Conservation (phyloP, 1,284 basidiomycete genomes). For the Ganoderma boninense region DNA sequence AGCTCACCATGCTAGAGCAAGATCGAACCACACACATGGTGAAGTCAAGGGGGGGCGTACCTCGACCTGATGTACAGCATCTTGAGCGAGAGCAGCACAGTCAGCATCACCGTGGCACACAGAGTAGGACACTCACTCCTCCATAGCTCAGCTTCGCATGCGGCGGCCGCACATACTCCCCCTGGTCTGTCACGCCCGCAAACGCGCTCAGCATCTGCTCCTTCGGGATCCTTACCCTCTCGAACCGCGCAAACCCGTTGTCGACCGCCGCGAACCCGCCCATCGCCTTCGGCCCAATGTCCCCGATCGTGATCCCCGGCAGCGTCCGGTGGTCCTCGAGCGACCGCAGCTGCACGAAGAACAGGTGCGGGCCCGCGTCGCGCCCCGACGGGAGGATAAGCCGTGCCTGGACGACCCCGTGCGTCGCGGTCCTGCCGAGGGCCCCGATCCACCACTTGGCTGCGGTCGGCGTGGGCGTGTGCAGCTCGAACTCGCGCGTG, state of each 20-base stretch:
- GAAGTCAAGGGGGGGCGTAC: slow-evolving; percentile 42
- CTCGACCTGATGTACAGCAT: slow-evolving; percentile 76
- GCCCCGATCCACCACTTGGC: slow-evolving; percentile 89
- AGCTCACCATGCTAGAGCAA: slow-evolving; percentile 63
- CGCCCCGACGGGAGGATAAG: slow-evolving; percentile 71
- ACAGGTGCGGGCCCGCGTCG: slow-evolving; percentile 80
- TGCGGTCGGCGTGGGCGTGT: slow-evolving; percentile 80
- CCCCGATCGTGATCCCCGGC: slow-evolving; percentile 76
- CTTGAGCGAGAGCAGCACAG: slow-evolving; percentile 42
- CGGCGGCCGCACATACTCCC: slow-evolving; percentile 73
- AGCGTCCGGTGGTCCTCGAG: slow-evolving; percentile 67
- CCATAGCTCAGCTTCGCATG: slow-evolving; percentile 83
- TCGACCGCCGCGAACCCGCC: slow-evolving; percentile 64
- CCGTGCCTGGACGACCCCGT: slow-evolving; percentile 83
- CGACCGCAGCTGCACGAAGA: slow-evolving; percentile 75
- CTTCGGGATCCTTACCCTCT: slow-evolving; percentile 77
- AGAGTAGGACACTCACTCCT: slow-evolving; percentile 55
- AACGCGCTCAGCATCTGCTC: slow-evolving; percentile 82
- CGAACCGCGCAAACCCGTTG: slow-evolving; percentile 78
- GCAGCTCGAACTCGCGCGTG: slow-evolving; percentile 77
- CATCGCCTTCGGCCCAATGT: slow-evolving; percentile 79
- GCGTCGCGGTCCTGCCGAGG: slow-evolving; percentile 78
- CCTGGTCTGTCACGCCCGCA: slow-evolving; percentile 73
- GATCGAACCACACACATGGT: background rate
- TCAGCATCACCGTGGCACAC: background rate